Evolutionary conservation across 1,284 basidiomycete species (phyloP).

Genomic region (Trichosporon inkin): DNA sequence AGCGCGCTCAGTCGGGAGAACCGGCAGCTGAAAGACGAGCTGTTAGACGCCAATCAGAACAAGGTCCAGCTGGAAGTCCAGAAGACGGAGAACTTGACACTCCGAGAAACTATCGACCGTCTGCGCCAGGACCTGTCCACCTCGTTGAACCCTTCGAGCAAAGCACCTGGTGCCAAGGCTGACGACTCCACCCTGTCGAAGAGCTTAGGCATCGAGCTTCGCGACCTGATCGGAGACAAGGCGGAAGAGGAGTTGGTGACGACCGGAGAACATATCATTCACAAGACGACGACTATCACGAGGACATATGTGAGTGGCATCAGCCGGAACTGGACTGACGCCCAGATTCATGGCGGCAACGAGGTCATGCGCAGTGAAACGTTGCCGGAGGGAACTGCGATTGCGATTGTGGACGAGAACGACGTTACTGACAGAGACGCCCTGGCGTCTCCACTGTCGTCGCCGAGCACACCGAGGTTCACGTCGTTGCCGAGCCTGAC

Average conservation of each 20-base stretch:
- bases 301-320: neutral
- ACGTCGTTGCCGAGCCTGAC: neutral
- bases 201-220: slow-evolving; percentile 74
- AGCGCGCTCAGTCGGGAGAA: slow-evolving; percentile 1
- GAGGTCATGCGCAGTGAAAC: neutral
- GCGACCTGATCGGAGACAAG: slow-evolving; percentile 56
- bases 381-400: neutral
- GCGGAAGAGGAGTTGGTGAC: slow-evolving; percentile 49
- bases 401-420: neutral
- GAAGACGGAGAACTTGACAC: slow-evolving; percentile 80
- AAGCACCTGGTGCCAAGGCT: neutral
- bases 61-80: slow-evolving; percentile 37
- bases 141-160: slow-evolving; percentile 1
- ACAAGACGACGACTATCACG: slow-evolving; percentile 37
- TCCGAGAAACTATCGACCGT: slow-evolving; percentile 89
- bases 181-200: slow-evolving; percentile 60
- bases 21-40: neutral
- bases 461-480: neutral
- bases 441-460: neutral
- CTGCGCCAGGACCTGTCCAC: slow-evolving; percentile 71
- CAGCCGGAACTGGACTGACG: neutral
- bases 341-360: neutral
- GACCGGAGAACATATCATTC: slow-evolving; percentile 42
- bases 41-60: neutral
- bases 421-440: neutral